phyloP scores from a whole-genome alignment of 1,284 basidiomycete species.

The Cutaneotrichosporon cavernicola region DNA sequence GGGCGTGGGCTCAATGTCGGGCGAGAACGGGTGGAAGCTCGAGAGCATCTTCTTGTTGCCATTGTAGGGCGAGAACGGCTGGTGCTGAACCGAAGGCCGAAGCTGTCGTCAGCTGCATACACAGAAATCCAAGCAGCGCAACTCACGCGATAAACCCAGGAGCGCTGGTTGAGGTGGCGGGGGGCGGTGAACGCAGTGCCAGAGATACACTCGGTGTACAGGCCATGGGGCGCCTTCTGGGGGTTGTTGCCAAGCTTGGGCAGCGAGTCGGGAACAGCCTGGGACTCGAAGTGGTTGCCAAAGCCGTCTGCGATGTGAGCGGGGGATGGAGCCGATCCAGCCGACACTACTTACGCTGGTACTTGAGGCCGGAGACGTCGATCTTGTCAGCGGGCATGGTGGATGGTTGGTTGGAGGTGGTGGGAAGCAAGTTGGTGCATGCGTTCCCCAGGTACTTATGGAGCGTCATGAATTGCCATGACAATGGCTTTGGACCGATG shows the following conservation, averaged over 20 bases:
- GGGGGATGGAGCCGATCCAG: neutral
- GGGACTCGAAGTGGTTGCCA: slow-evolving; percentile 18
- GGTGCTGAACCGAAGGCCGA: slow-evolving; percentile 66
- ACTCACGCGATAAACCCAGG: slow-evolving; percentile 51
- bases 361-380: slow-evolving; percentile 12
- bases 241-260: slow-evolving; percentile 62
- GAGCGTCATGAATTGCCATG: neutral
- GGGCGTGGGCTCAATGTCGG: slow-evolving; percentile 54
- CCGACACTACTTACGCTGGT: slow-evolving; percentile 9
- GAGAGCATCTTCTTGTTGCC: slow-evolving; percentile 16
- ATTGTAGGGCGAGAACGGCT: slow-evolving; percentile 18
- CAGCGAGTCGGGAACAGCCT: slow-evolving; percentile 44
- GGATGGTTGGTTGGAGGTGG: neutral
- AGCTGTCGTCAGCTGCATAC: slow-evolving; percentile 12
- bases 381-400: slow-evolving; percentile 1
- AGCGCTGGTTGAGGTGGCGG: slow-evolving; percentile 57
- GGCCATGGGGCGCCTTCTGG: slow-evolving; percentile 62
- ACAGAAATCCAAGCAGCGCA: neutral
- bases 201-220: slow-evolving; percentile 62
- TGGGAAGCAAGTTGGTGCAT: neutral
- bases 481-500: neutral
- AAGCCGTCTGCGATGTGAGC: slow-evolving; percentile 16
- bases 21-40: slow-evolving; percentile 15
- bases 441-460: neutral
- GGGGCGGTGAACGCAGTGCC: slow-evolving; percentile 64